phyloP scores from a whole-genome alignment of 306 rosid species.

The Dryas alaskensis region DNA sequence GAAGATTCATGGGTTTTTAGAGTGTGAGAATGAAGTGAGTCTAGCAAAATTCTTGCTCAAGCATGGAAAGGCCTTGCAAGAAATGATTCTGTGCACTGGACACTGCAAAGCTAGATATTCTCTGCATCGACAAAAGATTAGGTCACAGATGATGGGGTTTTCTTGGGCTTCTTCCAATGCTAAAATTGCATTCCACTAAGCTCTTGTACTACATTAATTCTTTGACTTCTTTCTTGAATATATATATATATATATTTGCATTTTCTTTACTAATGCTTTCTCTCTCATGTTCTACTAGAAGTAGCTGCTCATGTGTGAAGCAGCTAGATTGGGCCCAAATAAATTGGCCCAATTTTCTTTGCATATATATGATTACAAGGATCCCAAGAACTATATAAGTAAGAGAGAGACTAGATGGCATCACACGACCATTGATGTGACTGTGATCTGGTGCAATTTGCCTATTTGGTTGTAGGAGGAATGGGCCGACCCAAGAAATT shows the following conservation, averaged over 20 bases:
- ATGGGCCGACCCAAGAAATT: too few relatives aligned
- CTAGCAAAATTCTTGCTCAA: slow-evolving; percentile 66
- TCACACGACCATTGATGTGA: too few relatives aligned
- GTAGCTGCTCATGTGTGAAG: too few relatives aligned
- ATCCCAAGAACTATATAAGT: too few relatives aligned
- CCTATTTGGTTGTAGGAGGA: too few relatives aligned
- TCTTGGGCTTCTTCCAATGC: slow-evolving; percentile 82
- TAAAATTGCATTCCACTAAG: slow-evolving; percentile 51
- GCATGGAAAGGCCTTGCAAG: slow-evolving; percentile 65
- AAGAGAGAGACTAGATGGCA: too few relatives aligned
- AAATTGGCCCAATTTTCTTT: too few relatives aligned
- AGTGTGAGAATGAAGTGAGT: slow-evolving; percentile 73
- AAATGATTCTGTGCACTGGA: slow-evolving; percentile 49
- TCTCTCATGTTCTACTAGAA: background rate
- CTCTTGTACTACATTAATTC: background rate
- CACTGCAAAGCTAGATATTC: slow-evolving; percentile 44
- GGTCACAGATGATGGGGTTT: slow-evolving; percentile 71
- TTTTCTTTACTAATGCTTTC: background rate
- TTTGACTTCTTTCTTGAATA: too few relatives aligned
- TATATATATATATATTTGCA: too few relatives aligned
- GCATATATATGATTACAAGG: too few relatives aligned
- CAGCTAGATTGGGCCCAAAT: too few relatives aligned
- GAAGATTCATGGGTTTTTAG: slow-evolving; percentile 61
- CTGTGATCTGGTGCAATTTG: too few relatives aligned
- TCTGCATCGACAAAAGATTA: slow-evolving; percentile 59